Conservation (phyloP, 495 filamentous ascomycete genomes). For the Saxophila tyrrhenica region DNA sequence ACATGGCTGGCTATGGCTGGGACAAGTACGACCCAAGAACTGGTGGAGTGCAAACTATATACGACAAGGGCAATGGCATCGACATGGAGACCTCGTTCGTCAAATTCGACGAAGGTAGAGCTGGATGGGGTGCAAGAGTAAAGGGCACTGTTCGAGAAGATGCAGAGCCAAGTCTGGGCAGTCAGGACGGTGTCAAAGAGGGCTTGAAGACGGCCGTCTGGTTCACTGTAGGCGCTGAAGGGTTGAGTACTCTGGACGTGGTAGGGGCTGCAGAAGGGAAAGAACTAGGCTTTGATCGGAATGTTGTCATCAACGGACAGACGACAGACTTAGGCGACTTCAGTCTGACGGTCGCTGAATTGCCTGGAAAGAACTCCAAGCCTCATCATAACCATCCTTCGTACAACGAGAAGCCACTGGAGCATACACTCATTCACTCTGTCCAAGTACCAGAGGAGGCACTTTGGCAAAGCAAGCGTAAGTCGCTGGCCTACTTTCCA, state of each 20-base stretch:
- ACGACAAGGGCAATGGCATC: conserved; percentile 73
- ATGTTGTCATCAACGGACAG: conserved; percentile 64
- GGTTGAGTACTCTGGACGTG: conserved; percentile 54
- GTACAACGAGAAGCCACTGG: conserved; percentile 62
- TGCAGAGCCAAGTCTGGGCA: conserved; percentile 29
- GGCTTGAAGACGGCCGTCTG: conserved; percentile 65
- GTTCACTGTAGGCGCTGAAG: conserved; percentile 73
- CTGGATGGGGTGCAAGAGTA: conserved; percentile 81
- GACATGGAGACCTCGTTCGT: conserved; percentile 89
- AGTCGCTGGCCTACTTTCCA: too few species aligned
- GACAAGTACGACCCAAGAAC: conserved; percentile 83
- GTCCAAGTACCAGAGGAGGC: conserved; percentile 52
- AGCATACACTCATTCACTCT: conserved; percentile 64
- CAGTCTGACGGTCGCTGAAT: conserved; percentile 60
- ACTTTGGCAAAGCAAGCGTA: conserved; percentile 77
- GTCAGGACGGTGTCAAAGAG: conserved; percentile 7
- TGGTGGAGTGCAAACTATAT: conserved; percentile 80
- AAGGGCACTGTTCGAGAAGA: conserved; percentile 70
- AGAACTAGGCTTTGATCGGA: conserved; percentile 49
- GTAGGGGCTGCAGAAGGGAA: conserved; percentile 37
- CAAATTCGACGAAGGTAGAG: conserved; percentile 79
- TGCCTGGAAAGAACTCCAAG: conserved; percentile 42
- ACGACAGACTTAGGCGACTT: conserved; percentile 74
- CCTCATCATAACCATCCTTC: conserved; percentile 51
- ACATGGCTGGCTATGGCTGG: conserved; percentile 95